These are phyloP conservation scores for Mycena amicta DNA, from an alignment of 768 basidiomycete species.

Conservation along the genomic window DNA sequence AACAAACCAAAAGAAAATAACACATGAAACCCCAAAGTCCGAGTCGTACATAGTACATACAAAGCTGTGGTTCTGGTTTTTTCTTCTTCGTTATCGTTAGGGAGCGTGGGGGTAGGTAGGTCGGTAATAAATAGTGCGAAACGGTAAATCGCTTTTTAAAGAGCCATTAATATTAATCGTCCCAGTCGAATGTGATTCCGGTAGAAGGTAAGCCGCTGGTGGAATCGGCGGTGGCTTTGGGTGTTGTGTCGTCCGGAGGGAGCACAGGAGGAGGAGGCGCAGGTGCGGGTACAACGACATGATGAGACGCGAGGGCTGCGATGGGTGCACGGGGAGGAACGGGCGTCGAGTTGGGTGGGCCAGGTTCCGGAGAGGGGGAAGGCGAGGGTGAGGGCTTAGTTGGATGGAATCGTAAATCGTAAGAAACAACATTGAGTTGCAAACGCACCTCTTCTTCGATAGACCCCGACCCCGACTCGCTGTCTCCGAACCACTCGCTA, in stretches of 20 bases:
- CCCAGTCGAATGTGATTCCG: conserved; percentile 12
- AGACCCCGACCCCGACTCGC: background rate
- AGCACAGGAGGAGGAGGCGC: background rate
- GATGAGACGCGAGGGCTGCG: background rate
- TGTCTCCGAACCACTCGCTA: conserved; percentile 13
- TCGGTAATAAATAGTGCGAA: too few species aligned
- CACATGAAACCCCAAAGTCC: too few species aligned
- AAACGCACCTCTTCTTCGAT: conserved; percentile 10
- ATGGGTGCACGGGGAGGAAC: background rate
- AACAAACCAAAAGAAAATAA: too few species aligned
- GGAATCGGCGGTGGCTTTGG: background rate
- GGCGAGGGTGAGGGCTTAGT: background rate
- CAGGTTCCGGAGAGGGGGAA: background rate
- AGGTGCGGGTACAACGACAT: background rate
- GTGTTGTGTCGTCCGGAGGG: background rate
- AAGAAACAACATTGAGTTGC: background rate
- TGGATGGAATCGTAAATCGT: background rate
- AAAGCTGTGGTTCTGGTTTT: too few species aligned
- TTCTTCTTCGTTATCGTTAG: too few species aligned
- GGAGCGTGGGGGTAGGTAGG: too few species aligned
- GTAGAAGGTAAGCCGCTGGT: background rate
- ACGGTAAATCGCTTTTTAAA: too few species aligned
- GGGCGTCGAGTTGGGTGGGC: background rate
- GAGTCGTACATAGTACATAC: too few species aligned
- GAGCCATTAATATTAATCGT: background rate